phyloP scores from a whole-genome alignment of 176 grass and related monocot species.

The Ensete glaucum region DNA sequence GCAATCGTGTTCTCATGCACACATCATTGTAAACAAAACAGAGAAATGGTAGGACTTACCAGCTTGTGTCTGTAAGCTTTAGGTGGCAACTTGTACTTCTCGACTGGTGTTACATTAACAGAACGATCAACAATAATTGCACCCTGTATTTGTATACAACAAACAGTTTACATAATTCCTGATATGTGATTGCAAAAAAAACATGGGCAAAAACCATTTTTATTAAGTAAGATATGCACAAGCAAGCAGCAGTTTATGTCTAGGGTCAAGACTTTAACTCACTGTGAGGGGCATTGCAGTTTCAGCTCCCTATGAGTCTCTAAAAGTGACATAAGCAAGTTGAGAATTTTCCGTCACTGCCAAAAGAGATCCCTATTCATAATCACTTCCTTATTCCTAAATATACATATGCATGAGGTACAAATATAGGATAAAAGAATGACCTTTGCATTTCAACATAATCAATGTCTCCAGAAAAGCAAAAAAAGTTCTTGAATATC shows the following conservation, averaged over 20 bases:
- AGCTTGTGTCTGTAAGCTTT: constrained; percentile 34
- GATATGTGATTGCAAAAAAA: neutral
- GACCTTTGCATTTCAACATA: constrained; percentile 96
- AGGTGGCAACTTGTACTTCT: constrained; percentile 77
- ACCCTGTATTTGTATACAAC: constrained; percentile 40
- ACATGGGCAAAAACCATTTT: constrained; percentile 4
- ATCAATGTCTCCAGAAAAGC: constrained; percentile 87
- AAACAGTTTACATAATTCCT: neutral
- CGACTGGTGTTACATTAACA: constrained; percentile 69
- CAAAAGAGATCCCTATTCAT: constrained; percentile 17
- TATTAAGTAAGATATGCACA: neutral
- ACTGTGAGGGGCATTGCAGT: constrained; percentile 87
- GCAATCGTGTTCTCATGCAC: no score
- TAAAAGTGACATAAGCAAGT: constrained; percentile 87
- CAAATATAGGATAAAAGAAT: constrained; percentile 12
- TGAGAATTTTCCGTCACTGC: constrained; percentile 82
- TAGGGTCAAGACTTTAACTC: constrained; percentile 18
- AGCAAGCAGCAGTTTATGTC: neutral
- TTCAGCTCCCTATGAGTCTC: constrained; percentile 79
- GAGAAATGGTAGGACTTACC: constrained; percentile 21
- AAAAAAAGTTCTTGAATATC: constrained; percentile 95
- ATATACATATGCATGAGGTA: constrained; percentile 1
- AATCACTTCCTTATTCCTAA: constrained; percentile 21
- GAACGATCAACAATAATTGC: constrained; percentile 78
- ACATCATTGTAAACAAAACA: no score